Conservation (phyloP, 805 yeast genomes). For the Schwanniomyces yamadae region DNA sequence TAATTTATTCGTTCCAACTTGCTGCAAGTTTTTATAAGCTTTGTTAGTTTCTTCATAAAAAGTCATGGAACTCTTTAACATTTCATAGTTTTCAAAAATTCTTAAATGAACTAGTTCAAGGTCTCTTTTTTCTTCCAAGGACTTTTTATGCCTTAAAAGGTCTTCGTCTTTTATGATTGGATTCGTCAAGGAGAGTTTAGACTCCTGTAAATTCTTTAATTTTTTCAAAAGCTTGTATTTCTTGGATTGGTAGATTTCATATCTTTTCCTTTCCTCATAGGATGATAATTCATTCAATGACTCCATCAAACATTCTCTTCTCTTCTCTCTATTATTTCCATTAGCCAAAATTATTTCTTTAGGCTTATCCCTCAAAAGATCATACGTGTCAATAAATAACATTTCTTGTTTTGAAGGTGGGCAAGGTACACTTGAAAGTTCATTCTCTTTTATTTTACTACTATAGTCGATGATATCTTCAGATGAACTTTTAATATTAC, state of each 20-base stretch:
- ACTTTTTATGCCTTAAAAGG: constrained; percentile 16
- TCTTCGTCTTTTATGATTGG: constrained; percentile 27
- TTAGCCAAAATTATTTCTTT: constrained; percentile 13
- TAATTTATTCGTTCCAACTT: constrained; percentile 31
- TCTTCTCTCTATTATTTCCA: constrained; percentile 18
- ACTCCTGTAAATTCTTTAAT: constrained; percentile 23
- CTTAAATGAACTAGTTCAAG: constrained; percentile 32
- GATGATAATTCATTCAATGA: constrained; percentile 17
- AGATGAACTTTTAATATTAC: constrained; percentile 9
- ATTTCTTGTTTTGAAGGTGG: neutral
- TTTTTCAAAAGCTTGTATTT: constrained; percentile 25
- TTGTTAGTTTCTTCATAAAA: constrained; percentile 40
- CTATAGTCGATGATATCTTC: neutral
- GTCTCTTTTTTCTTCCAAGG: constrained; percentile 27
- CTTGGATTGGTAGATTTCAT: constrained; percentile 18
- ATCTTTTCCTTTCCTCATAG: constrained; percentile 15
- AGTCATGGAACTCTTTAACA: constrained; percentile 26
- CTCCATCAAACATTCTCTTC: constrained; percentile 21
- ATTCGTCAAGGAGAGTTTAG: constrained; percentile 23
- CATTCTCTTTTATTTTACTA: neutral
- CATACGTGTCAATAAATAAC: neutral
- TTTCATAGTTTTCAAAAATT: constrained; percentile 31
- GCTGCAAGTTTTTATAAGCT: constrained; percentile 30
- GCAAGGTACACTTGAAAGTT: neutral
- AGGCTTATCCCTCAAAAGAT: constrained; percentile 2